These are phyloP conservation scores for Drechslera avenae DNA, from an alignment of 2,329 filamentous ascomycete species.

Conservation along the genomic window DNA sequence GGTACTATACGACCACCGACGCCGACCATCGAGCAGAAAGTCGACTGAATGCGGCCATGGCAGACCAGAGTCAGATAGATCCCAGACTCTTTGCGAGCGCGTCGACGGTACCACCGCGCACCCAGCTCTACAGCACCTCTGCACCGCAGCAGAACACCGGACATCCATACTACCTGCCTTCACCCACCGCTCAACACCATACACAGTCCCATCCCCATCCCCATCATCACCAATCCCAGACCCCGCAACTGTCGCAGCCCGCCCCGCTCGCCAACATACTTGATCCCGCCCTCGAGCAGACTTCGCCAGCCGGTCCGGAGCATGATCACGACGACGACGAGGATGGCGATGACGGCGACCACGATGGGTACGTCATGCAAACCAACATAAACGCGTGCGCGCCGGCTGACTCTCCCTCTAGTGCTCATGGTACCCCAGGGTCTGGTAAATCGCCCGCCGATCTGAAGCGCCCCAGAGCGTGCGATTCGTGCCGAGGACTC, in stretches of 20 bases:
- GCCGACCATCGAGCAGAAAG: constrained; percentile 19
- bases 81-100: constrained; percentile 34
- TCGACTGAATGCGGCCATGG: constrained; percentile 23
- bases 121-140: constrained; percentile 34
- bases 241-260: constrained; percentile 18
- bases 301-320: constrained; percentile 32
- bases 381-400: neutral
- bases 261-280: constrained; percentile 27
- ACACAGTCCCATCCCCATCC: constrained; percentile 6
- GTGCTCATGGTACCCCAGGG: constrained; percentile 35
- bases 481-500: constrained; percentile 55
- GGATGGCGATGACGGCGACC: constrained; percentile 36
- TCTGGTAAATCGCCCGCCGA: constrained; percentile 45
- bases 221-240: constrained; percentile 8
- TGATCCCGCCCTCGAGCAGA: constrained; percentile 42
- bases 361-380: constrained; percentile 32
- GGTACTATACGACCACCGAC: constrained; percentile 24
- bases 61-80: constrained; percentile 36
- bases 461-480: constrained; percentile 54
- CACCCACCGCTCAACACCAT: constrained; percentile 29
- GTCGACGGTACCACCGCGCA: constrained; percentile 30
- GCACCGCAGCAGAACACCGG: constrained; percentile 28
- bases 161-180: constrained; percentile 43
- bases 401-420: constrained; percentile 14
- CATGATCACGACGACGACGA: constrained; percentile 39